Evolutionary conservation across 139 green algal species (phyloP), one percentile per base, ranked within the genome.

Genomic region (Micractinium conductrix): DNA sequence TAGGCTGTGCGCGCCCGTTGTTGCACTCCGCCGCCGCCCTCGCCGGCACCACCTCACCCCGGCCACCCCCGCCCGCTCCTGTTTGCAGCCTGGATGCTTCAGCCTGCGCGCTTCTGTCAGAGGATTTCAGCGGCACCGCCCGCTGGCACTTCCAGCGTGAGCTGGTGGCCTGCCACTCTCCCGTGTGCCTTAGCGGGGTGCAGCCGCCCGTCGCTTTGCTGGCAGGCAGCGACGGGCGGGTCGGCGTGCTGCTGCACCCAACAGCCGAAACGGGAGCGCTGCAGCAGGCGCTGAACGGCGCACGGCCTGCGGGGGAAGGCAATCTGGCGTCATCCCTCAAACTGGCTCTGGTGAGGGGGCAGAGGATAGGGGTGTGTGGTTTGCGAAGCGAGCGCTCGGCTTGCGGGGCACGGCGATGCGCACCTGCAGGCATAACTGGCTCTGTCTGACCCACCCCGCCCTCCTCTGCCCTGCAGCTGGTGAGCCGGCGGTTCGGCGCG

Each of bases 261-360:
- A 79, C 62, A 28, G 16, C 14, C 4, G 60, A 53, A 4, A 35
- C 24, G 2, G n/a, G 30, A 4, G 71, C 30, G n/a, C 42, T 86
- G 42, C 55, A 81, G 72, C n/a, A 67, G 71, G 81, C 81, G n/a
- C 58, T 86, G 42, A 8, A 28, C 2, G 24, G 43, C 1, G 33
- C 81, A 58, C 81, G 19, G n/a, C 55, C 44, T 0, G 55, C 30
- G 5, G 81, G 81, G 6, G 72, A 82, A 28, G 42, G 33, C 43
- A 67, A 58, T 43, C 60, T 81, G 8, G 24, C 30, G 2, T 55
- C 81, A 19, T n/a, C 72, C 7, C 55, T 86, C n/a, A 86, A 86
- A 44, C 58, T 86, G 21, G 81, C 81, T 0, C 72, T 81, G 72
- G 81, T 86, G 33, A 76, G 80, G n/a, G n/a, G n/a, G n/a, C n/a